Evolutionary conservation across 768 basidiomycete genomes (phyloP).

Genomic region (Strobilomyces confusus): DNA sequence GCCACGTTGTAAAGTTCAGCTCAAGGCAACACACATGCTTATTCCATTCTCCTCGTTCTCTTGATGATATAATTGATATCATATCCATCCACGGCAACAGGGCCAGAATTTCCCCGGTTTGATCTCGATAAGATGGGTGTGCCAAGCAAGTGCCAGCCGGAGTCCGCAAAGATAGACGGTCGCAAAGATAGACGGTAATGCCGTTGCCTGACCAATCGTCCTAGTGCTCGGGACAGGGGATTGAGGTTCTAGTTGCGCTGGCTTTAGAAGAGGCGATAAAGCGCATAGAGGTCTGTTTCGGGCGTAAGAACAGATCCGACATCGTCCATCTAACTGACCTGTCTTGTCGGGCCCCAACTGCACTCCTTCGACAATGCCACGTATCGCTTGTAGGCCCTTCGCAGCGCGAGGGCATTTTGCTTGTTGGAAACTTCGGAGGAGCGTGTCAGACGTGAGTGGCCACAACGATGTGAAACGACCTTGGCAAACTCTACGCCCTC

Average conservation of each 20-base stretch:
- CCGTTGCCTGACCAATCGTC: slow-evolving; percentile 11
- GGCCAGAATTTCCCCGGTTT: slow-evolving; percentile 97
- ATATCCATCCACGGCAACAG: slow-evolving; percentile 91
- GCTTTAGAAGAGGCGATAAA: slow-evolving; percentile 88
- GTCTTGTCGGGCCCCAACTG: slow-evolving; percentile 88
- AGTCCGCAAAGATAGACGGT: slow-evolving; percentile 93
- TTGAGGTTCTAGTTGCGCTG: slow-evolving; percentile 53
- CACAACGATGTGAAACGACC: slow-evolving; percentile 33
- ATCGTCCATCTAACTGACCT: slow-evolving; percentile 38
- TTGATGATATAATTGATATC: slow-evolving; percentile 99
- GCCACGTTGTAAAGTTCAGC: slow-evolving; percentile 55
- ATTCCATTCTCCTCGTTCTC: slow-evolving; percentile 87
- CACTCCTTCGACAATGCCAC: slow-evolving; percentile 85
- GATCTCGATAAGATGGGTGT: slow-evolving; percentile 93
- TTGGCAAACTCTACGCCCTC: slow-evolving; percentile 84
- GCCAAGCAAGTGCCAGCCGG: slow-evolving; percentile 74
- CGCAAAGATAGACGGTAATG: slow-evolving; percentile 51
- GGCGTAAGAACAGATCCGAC: background rate
- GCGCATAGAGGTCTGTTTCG: slow-evolving; percentile 71
- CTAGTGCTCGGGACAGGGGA: slow-evolving; percentile 28
- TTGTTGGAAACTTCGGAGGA: slow-evolving; percentile 61
- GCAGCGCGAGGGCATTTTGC: slow-evolving; percentile 71
- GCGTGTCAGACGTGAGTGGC: background rate
- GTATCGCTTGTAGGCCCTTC: slow-evolving; percentile 84
- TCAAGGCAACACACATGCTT: slow-evolving; percentile 56